Conservation (phyloP, 1,284 basidiomycete species). For the Ustilago crameri region DNA sequence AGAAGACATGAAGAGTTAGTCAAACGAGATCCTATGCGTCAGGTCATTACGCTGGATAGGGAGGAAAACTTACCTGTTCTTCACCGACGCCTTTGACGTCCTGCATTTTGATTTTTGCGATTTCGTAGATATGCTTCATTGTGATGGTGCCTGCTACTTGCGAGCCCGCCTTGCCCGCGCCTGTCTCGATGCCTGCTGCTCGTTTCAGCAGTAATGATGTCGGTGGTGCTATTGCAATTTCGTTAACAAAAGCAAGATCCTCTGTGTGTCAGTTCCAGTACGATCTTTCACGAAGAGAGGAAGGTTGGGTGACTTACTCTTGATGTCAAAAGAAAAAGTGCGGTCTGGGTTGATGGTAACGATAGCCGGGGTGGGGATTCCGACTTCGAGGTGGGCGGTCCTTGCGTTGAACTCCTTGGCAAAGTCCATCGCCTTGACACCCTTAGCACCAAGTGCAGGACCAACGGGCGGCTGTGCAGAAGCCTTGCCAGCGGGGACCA, state of each 20-base stretch:
- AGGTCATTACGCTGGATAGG: neutral
- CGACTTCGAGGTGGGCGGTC: slow-evolving; percentile 86
- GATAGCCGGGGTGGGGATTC: slow-evolving; percentile 86
- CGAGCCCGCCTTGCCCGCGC: slow-evolving; percentile 74
- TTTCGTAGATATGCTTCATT: slow-evolving; percentile 98
- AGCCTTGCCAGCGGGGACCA: slow-evolving; percentile 93
- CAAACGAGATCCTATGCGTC: too few relatives aligned
- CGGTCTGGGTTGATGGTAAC: slow-evolving; percentile 95
- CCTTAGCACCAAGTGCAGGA: slow-evolving; percentile 94
- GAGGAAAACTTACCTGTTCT: slow-evolving; percentile 49
- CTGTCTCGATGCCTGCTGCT: slow-evolving; percentile 89
- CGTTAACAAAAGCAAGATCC: too few relatives aligned
- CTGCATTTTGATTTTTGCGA: slow-evolving; percentile 93
- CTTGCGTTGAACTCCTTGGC: slow-evolving; percentile 79
- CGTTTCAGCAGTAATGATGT: slow-evolving; percentile 89
- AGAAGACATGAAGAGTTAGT: too few relatives aligned
- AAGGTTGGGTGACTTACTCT: slow-evolving; percentile 51
- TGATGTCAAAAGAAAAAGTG: slow-evolving; percentile 81
- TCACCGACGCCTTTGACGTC: slow-evolving; percentile 71
- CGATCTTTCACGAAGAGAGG: too few relatives aligned
- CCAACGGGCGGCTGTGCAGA: slow-evolving; percentile 95
- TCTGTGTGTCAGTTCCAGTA: too few relatives aligned
- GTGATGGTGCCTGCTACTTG: slow-evolving; percentile 83
- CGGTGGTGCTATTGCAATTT: slow-evolving; percentile 77
- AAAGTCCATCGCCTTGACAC: slow-evolving; percentile 99